A percentile compares a stretch with the other conserved stretches of the same genome.
phyloP scores from a whole-genome alignment of 2,329 filamentous ascomycete species.

The Phialemonium atrogriseum region DNA sequence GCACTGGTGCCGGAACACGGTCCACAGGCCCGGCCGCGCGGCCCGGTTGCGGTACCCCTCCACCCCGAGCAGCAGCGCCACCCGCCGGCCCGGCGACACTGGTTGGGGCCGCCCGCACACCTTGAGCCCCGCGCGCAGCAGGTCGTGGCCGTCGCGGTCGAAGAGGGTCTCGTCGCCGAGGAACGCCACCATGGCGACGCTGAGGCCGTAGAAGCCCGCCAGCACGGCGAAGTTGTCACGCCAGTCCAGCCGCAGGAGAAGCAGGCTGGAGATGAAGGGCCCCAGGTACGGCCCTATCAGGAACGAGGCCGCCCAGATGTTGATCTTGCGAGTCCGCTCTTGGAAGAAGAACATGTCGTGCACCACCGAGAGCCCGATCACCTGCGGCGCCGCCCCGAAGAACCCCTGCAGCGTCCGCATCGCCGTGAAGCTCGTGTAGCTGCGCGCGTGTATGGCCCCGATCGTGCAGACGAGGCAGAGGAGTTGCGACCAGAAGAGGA shows the following conservation, averaged over 20 bases:
- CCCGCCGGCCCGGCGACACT: conserved; percentile 3
- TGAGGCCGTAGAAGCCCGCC: conserved; percentile 15
- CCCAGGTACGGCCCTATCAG: conserved; percentile 19
- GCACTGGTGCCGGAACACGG: conserved; percentile 7
- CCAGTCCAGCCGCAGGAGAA: conserved; percentile 23
- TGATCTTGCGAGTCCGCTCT: conserved; percentile 27
- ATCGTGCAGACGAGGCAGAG: conserved; percentile 15
- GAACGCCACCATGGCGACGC: conserved; percentile 18
- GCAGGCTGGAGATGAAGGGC: conserved; percentile 22
- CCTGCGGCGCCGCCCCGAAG: conserved; percentile 36
- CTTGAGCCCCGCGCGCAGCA: neutral
- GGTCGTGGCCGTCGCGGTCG: conserved; percentile 2
- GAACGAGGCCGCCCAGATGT: conserved; percentile 18
- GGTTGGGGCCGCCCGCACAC: neutral
- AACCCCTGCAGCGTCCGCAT: conserved; percentile 29
- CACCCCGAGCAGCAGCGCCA: conserved; percentile 5
- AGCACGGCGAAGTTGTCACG: conserved; percentile 22
- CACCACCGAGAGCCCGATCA: conserved; percentile 18
- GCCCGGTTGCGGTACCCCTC: conserved; percentile 5
- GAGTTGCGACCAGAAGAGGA: conserved; percentile 20
- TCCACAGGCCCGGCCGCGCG: conserved; percentile 4
- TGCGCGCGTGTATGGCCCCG: conserved; percentile 13
- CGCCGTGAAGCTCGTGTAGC: conserved; percentile 16
- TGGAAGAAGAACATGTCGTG: conserved; percentile 42
- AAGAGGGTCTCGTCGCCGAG: conserved; percentile 10